Percentiles rank a stretch among this genome's conserved stretches.
Conservation (phyloP, 78 protist species). For the Acrasis kona region DNA sequence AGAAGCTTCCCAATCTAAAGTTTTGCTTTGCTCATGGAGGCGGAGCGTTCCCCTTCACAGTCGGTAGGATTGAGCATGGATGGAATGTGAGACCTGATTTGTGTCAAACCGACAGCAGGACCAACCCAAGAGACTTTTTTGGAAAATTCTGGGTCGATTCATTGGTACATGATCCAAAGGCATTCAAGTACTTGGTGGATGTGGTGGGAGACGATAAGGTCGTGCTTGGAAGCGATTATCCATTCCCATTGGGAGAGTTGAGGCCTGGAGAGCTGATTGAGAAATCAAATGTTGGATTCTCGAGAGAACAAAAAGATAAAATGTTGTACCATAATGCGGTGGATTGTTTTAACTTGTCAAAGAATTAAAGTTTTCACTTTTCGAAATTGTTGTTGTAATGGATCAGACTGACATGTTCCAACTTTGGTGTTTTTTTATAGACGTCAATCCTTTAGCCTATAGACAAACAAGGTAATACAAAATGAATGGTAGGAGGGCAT, state of each 20-base stretch:
- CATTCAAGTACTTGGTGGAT: constrained; percentile 47
- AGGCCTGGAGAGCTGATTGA: constrained; percentile 60
- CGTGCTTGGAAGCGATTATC: constrained; percentile 68
- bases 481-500: too few relatives aligned
- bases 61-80: constrained; percentile 82
- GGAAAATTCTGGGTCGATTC: constrained; percentile 76
- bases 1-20: constrained; percentile 53
- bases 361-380: too few relatives aligned
- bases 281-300: not conserved
- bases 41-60: constrained; percentile 75
- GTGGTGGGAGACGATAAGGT: constrained; percentile 55
- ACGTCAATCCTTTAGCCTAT: too few relatives aligned
- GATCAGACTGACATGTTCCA: too few relatives aligned
- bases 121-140: constrained; percentile 27
- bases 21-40: constrained; percentile 91
- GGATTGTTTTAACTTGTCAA: not conserved
- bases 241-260: constrained; percentile 72
- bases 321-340: not conserved
- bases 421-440: too few relatives aligned
- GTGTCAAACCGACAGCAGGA: constrained; percentile 47
- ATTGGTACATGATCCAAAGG: constrained; percentile 66
- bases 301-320: not conserved
- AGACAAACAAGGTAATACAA: too few relatives aligned
- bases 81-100: constrained; percentile 78
- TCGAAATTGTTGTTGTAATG: too few relatives aligned